Evolutionary conservation across 805 yeast genomes (phyloP).

Genomic region (Candida berthetii): DNA sequence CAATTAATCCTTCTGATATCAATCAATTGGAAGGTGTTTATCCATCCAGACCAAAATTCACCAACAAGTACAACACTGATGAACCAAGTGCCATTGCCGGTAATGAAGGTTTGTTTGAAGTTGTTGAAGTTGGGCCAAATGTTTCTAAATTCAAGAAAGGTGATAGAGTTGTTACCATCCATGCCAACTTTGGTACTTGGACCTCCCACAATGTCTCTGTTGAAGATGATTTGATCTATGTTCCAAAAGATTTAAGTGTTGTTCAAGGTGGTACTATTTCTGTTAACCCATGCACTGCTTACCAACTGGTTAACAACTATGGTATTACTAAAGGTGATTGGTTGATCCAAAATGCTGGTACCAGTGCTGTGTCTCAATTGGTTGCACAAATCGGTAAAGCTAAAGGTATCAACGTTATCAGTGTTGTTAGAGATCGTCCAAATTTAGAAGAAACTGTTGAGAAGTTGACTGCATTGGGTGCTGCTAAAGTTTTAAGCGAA

Average conservation of each 20-base stretch:
- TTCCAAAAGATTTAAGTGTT: conserved; percentile 42
- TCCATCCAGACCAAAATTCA: conserved; percentile 64
- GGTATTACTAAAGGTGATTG: conserved; percentile 50
- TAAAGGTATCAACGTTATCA: conserved; percentile 76
- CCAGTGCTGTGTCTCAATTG: conserved; percentile 88
- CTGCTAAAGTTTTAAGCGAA: conserved; percentile 84
- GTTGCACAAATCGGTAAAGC: conserved; percentile 83
- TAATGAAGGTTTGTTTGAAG: conserved; percentile 87
- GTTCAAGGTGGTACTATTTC: conserved; percentile 81
- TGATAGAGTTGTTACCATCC: conserved; percentile 83
- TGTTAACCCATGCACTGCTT: conserved; percentile 93
- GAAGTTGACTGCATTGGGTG: conserved; percentile 63
- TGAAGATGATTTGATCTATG: conserved; percentile 45
- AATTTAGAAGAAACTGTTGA: conserved; percentile 56
- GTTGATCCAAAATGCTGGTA: conserved; percentile 96
- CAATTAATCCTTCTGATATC: conserved; percentile 87
- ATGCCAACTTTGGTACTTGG: conserved; percentile 91
- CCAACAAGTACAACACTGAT: conserved; percentile 45
- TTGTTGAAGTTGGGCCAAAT: conserved; percentile 60
- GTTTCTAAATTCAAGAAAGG: conserved; percentile 50
- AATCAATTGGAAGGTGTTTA: conserved; percentile 83
- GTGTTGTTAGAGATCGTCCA: conserved; percentile 83
- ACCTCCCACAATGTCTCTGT: conserved; percentile 62
- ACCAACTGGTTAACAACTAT: conserved; percentile 74
- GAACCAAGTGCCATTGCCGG: conserved; percentile 83